Evolutionary conservation across 2,329 filamentous ascomycete species (phyloP).

Genomic region (Dactylonectria estremocensis): DNA sequence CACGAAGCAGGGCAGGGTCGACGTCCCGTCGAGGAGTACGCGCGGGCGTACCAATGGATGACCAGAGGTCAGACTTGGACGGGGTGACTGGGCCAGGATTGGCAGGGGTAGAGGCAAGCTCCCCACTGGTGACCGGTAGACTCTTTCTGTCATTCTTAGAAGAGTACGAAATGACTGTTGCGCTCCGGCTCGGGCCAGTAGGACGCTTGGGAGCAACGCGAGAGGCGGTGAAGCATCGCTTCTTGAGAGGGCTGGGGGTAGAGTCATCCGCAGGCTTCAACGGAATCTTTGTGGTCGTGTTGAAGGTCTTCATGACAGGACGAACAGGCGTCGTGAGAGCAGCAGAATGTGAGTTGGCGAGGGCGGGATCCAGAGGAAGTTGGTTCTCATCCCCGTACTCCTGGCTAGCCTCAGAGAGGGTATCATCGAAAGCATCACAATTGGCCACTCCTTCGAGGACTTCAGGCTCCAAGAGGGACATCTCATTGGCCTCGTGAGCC

Average conservation of each 20-base stretch:
- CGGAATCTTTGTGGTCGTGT: conserved; percentile 84
- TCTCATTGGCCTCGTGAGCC: conserved; percentile 71
- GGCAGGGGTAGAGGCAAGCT: conserved; percentile 49
- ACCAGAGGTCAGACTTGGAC: conserved; percentile 68
- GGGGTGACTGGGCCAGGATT: conserved; percentile 57
- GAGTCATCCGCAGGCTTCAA: conserved; percentile 77
- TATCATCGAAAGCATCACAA: conserved; percentile 60
- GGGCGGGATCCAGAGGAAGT: conserved; percentile 67
- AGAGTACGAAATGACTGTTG: conserved; percentile 69
- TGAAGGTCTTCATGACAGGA: conserved; percentile 65
- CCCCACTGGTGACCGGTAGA: conserved; percentile 38
- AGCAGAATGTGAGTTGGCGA: conserved; percentile 47
- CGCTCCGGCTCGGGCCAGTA: conserved; percentile 61
- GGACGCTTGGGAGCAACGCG: conserved; percentile 63
- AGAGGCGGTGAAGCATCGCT: conserved; percentile 66
- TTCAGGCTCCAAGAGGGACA: conserved; percentile 68
- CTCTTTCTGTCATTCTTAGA: conserved; percentile 61
- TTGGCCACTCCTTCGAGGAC: conserved; percentile 55
- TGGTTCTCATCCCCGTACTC: conserved; percentile 79
- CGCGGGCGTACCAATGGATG: conserved; percentile 68
- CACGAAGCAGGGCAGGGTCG: conserved; percentile 71
- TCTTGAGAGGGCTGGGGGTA: conserved; percentile 64
- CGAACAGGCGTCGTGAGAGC: conserved; percentile 71
- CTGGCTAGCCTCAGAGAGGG: conserved; percentile 73
- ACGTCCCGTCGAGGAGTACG: conserved; percentile 70